Base-by-base conservation (phyloP, 805 yeast genomes). In the Ogataea wickerhamii region DNA sequence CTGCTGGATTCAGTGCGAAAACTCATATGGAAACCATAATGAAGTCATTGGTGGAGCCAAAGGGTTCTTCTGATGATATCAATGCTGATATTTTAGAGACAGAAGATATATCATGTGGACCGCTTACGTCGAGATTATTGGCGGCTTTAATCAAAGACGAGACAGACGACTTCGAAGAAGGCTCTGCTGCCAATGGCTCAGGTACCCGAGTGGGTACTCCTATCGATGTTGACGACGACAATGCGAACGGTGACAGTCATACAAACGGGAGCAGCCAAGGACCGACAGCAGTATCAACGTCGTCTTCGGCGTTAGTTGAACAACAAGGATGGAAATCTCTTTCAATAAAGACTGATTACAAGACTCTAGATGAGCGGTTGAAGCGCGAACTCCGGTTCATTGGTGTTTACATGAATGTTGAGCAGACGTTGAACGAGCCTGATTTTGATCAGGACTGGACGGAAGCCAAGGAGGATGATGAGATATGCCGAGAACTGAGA, bases 391-490 rank as follows among this genome's bases (percentile, higher is more conserved):
- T 93, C 50, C 80, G 85, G 48, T 87, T 84, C 55, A 87, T 93
- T 40, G 98, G 98, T 0, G 87, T 93, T 3, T 81, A 87, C 53
- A 77, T 81, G 79, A 84, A 82, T 43, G 76, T 69, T 28, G 61
- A 59, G 37, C 71, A 66, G 43, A 60, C 59, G 35, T 37, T 56
- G 56, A 68, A 54, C 50, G 68, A 54, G 18, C 52, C 57, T 4
- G 38, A 41, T 10, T 65, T 66, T 46, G 68, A 67, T 32, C 73
- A 76, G 36, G 86, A 81, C 56, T 89, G 97, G 97, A 63, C 82
- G 11, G 71, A 72, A 34, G 78, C 80, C 27, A 75, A 84, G 41
- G 96, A 93, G 55, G 99, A 93, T 60, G 99, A 93, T 63, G 98
- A 93, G 61, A 77, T 93, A 4, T 82, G 94, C 45, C 79, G 82